phyloP scores from a whole-genome alignment of 208 protist genomes.

The Tritrichomonas foetus region DNA sequence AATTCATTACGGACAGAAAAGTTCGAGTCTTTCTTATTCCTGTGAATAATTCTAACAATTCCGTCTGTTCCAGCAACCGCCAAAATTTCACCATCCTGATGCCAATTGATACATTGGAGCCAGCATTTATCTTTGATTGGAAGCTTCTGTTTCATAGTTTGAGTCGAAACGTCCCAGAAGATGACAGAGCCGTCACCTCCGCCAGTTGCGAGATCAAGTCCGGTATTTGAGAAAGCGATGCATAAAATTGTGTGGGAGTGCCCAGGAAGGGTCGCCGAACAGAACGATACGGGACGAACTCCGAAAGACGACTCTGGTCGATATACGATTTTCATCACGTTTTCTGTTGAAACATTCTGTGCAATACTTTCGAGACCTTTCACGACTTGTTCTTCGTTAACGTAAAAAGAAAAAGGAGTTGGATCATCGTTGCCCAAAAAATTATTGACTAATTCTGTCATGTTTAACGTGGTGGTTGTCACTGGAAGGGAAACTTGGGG shows the following conservation, averaged over 20 bases:
- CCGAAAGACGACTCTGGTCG: background rate
- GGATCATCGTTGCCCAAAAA: background rate
- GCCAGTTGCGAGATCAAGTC: background rate
- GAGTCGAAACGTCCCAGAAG: background rate
- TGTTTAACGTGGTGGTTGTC: background rate
- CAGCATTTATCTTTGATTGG: background rate
- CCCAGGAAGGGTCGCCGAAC: slow-evolving; percentile 13
- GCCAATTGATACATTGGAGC: background rate
- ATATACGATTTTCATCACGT: slow-evolving; percentile 36
- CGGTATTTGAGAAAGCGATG: background rate
- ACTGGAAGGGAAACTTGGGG: background rate
- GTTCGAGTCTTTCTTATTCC: background rate
- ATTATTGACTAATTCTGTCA: background rate
- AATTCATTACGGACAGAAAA: background rate
- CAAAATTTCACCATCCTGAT: background rate
- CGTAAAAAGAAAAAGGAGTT: slow-evolving; percentile 8
- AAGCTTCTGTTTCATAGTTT: background rate
- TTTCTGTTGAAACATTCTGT: slow-evolving; percentile 5
- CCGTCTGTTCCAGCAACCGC: slow-evolving; percentile 31
- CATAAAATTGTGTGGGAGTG: slow-evolving; percentile 16
- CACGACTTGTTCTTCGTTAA: background rate
- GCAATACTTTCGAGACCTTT: background rate
- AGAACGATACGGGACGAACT: background rate
- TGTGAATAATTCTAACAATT: background rate
- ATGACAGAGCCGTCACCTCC: background rate